Evolutionary conservation across 176 grass and related monocot genomes (phyloP).

Genomic region (barley (Hordeum vulgare)): DNA sequence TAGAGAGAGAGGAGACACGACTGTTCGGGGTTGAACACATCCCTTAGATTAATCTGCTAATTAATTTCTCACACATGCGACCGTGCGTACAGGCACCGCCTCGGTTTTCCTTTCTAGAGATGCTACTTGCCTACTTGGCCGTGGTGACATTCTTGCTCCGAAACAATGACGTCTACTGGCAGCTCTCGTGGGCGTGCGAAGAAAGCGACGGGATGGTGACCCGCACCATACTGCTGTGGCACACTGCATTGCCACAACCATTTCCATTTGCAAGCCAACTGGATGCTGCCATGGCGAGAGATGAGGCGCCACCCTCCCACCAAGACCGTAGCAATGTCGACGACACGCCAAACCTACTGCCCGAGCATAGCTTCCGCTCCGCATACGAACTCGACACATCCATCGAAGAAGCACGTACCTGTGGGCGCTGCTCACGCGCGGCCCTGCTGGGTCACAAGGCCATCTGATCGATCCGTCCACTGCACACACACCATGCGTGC

Average conservation of each 20-base stretch:
- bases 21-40: no score
- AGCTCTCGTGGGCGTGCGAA: background rate
- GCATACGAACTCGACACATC: background rate
- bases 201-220: background rate
- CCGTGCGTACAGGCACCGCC: no score
- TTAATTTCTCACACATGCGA: no score
- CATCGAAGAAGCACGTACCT: background rate
- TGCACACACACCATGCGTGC: background rate
- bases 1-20: no score
- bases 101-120: no score
- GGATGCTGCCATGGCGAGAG: no score
- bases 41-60: no score
- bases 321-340: no score
- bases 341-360: no score
- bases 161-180: background rate
- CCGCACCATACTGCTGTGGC: background rate
- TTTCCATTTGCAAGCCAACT: background rate
- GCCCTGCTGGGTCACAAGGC: background rate
- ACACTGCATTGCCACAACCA: background rate
- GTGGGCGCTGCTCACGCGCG: background rate
- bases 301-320: no score
- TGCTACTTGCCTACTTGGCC: no score
- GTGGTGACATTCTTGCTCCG: no score
- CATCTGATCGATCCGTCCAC: background rate
- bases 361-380: background rate